Evolutionary conservation across 2,329 filamentous ascomycete species (phyloP), one percentile per base, ranked within the genome.

Genomic region (Colletotrichum zoysiae): DNA sequence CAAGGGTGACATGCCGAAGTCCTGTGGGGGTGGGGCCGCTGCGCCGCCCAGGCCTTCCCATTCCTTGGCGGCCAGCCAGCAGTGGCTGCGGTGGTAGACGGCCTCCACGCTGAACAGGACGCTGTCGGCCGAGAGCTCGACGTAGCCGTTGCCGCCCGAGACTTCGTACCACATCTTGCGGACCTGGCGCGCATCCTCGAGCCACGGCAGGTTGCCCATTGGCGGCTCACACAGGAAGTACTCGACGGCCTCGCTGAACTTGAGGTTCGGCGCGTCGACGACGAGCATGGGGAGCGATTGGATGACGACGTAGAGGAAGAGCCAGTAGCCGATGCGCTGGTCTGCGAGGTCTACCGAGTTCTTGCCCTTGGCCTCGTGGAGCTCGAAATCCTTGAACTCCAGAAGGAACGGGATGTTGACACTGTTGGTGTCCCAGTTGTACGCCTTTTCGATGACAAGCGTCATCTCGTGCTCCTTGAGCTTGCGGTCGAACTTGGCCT

Each of bases 181-280:
- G 18, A 91, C 87, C 59, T 89, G 84, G 44, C 86, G 85, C 48
- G 89, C 88, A 65, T 92, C 91, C 66, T 90, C 88, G 57, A 91
- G 85, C 93, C 93, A 96, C 0, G 93, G 93, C 0, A 90, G 86
- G 66, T 91, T 90, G 23, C 91, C 91, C 77, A 92, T 88, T 0
- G 93, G 91, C 5, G 92, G 89, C 78, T 94, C 87, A 79, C 93
- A 95, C 38, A 95, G 84, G 83, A 95, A 96, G 81, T 95, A 94
- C 79, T 95, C 93, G 2, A 94, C 92, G 1, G 88, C 91, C 62
- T 94, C 89, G 0, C 89, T 92, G 78, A 87, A 91, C 65, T 87
- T 87, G 56, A 95, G 82, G 12, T 88, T 90, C 0, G 92, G 92
- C 0, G 92, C 92, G 79, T 96, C 93, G 44, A 94, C 86, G 1